Percentiles rank a stretch among this genome's conserved stretches.
phyloP scores from a whole-genome alignment of 2,329 filamentous ascomycete species.

The Hymenoscyphus repandus region DNA sequence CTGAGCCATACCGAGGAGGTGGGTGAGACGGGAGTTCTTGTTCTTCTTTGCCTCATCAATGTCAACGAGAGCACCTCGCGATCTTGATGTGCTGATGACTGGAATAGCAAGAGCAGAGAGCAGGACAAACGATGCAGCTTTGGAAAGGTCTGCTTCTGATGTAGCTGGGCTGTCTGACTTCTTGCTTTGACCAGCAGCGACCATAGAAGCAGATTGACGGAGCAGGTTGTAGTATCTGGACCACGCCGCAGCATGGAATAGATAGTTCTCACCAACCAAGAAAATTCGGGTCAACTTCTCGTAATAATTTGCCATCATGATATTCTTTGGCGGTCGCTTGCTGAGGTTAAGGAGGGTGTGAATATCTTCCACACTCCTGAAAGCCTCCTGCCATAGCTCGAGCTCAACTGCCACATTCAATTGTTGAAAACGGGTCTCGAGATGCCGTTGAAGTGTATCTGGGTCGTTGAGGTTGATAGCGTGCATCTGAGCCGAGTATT shows the following conservation, averaged over 20 bases:
- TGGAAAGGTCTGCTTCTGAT: slow-evolving; percentile 84
- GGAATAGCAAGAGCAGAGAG: slow-evolving; percentile 95
- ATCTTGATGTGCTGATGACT: slow-evolving; percentile 97
- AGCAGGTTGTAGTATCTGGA: slow-evolving; percentile 96
- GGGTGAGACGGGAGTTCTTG: slow-evolving; percentile 96
- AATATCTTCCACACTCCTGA: slow-evolving; percentile 98
- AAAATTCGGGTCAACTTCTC: slow-evolving; percentile 99
- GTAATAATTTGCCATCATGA: slow-evolving; percentile 99
- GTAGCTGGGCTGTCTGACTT: slow-evolving; percentile 94
- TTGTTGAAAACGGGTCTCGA: slow-evolving; percentile 98
- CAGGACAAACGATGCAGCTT: slow-evolving; percentile 91
- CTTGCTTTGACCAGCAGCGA: slow-evolving; percentile 78
- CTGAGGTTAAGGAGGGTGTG: slow-evolving; percentile 95
- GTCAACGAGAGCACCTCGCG: slow-evolving; percentile 90
- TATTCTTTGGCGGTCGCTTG: slow-evolving; percentile 96
- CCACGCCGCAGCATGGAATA: slow-evolving; percentile 98
- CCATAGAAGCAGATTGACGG: slow-evolving; percentile 77
- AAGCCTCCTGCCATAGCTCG: slow-evolving; percentile 98
- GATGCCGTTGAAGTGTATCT: slow-evolving; percentile 92
- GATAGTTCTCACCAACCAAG: slow-evolving; percentile 97
- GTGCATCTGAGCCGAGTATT: slow-evolving; percentile 98
- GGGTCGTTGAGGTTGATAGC: slow-evolving; percentile 98
- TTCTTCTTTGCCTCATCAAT: slow-evolving; percentile 97
- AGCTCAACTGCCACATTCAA: slow-evolving; percentile 96
- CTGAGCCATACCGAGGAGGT: slow-evolving; percentile 87